A percentile compares a stretch with the other conserved stretches of the same genome.
These are phyloP conservation scores for Talaromyces sp. DNA, from an alignment of 2,329 filamentous ascomycete genomes.

Conservation along the genomic window DNA sequence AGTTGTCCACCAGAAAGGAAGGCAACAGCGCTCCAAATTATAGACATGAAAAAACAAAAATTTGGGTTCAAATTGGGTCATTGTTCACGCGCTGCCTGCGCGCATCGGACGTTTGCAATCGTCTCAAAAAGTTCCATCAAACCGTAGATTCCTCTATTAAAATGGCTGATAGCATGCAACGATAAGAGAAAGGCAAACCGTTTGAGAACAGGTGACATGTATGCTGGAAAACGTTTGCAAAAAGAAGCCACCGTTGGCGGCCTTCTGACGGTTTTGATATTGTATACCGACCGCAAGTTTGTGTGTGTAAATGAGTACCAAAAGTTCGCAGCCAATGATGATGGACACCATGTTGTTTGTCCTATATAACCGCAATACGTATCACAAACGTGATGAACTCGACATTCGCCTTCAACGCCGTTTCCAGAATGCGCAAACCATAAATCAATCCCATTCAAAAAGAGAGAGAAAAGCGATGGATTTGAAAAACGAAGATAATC, in stretches of 20 bases:
- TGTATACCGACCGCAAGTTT: background rate
- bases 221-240: background rate
- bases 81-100: background rate
- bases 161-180: background rate
- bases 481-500: constrained; percentile 4
- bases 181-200: background rate
- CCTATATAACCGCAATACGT: background rate
- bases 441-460: background rate
- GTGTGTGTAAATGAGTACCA: background rate
- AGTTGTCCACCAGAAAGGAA: background rate
- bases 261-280: background rate
- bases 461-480: background rate
- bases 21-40: background rate
- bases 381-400: background rate
- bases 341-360: background rate
- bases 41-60: background rate
- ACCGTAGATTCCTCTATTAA: background rate
- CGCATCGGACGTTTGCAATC: background rate
- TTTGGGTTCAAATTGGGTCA: background rate
- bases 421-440: constrained; percentile 19
- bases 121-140: background rate
- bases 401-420: constrained; percentile 27
- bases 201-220: background rate
- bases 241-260: background rate
- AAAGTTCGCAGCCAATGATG: background rate